Conservation (phyloP, 192 early-diverging fungal species). For the Mycoemilia scoparia region DNA sequence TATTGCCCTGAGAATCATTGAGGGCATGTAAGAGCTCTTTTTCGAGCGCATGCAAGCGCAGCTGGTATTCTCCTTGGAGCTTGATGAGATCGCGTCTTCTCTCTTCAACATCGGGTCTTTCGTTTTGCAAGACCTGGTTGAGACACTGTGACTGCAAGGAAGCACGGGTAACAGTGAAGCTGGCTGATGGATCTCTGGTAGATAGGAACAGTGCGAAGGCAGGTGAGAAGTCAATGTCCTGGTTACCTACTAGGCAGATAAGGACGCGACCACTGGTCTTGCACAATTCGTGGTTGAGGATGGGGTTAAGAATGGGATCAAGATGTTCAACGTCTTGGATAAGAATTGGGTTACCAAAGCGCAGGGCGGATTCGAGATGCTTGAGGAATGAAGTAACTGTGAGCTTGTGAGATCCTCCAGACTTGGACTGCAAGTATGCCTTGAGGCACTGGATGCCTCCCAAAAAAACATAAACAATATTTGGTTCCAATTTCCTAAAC, state of each 20-base stretch:
- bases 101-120: slow-evolving; percentile 88
- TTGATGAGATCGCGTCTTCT: slow-evolving; percentile 84
- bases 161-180: slow-evolving; percentile 93
- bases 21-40: slow-evolving; percentile 82
- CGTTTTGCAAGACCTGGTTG: slow-evolving; percentile 83
- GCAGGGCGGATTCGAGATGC: slow-evolving; percentile 88
- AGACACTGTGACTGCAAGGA: slow-evolving; percentile 96
- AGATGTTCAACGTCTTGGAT: slow-evolving; percentile 95
- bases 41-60: slow-evolving; percentile 82
- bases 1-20: slow-evolving; percentile 88
- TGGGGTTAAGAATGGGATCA: slow-evolving; percentile 94
- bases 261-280: slow-evolving; percentile 90
- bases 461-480: too few species aligned
- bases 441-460: too few species aligned
- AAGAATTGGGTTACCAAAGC: slow-evolving; percentile 95
- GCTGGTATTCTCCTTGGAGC: slow-evolving; percentile 91
- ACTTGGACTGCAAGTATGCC: too few species aligned
- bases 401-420: too few species aligned
- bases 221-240: slow-evolving; percentile 99
- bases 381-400: slow-evolving; percentile 95
- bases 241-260: slow-evolving; percentile 82
- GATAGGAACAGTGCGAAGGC: slow-evolving; percentile 91
- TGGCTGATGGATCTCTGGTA: slow-evolving; percentile 94
- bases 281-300: slow-evolving; percentile 92
- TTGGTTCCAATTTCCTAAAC: too few species aligned